Conservation (phyloP, 1,284 basidiomycete species). For the Rhizoctonia solani region DNA sequence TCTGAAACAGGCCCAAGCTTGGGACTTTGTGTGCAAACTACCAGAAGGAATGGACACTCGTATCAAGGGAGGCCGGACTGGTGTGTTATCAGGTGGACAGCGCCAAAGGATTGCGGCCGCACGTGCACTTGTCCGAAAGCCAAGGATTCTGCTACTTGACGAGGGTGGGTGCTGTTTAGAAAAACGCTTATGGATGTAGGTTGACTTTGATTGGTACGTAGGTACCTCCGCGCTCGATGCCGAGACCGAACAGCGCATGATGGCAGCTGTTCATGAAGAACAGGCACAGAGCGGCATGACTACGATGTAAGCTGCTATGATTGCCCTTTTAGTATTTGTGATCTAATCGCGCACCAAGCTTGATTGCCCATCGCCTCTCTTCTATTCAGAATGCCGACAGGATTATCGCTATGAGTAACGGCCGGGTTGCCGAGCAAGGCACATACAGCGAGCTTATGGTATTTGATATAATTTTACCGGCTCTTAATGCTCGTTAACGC, state of each 20-base stretch:
- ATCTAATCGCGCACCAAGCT: background rate
- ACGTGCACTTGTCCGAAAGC: constrained; percentile 48
- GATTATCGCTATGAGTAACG: constrained; percentile 54
- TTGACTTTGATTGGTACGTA: constrained; percentile 35
- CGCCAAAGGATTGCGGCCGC: constrained; percentile 49
- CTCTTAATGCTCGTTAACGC: too few species aligned
- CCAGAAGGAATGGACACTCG: constrained; percentile 50
- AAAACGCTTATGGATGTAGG: constrained; percentile 33
- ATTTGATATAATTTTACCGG: too few species aligned
- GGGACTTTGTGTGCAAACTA: constrained; percentile 48
- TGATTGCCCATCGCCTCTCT: constrained; percentile 54
- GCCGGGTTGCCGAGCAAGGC: constrained; percentile 49
- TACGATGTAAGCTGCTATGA: constrained; percentile 39
- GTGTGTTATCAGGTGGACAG: constrained; percentile 49
- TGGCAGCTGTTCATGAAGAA: constrained; percentile 45
- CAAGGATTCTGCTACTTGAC: constrained; percentile 48
- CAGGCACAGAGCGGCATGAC: constrained; percentile 44
- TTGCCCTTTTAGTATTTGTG: background rate
- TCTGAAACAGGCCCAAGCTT: constrained; percentile 46
- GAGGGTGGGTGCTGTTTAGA: constrained; percentile 46
- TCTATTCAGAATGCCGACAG: constrained; percentile 56
- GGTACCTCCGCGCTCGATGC: constrained; percentile 49
- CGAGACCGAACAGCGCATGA: constrained; percentile 48
- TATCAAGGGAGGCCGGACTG: constrained; percentile 46
- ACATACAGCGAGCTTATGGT: constrained; percentile 47